These are phyloP conservation scores for Jaltomata sinuosa DNA, from an alignment of 257 asterid species.

Conservation along the genomic window DNA sequence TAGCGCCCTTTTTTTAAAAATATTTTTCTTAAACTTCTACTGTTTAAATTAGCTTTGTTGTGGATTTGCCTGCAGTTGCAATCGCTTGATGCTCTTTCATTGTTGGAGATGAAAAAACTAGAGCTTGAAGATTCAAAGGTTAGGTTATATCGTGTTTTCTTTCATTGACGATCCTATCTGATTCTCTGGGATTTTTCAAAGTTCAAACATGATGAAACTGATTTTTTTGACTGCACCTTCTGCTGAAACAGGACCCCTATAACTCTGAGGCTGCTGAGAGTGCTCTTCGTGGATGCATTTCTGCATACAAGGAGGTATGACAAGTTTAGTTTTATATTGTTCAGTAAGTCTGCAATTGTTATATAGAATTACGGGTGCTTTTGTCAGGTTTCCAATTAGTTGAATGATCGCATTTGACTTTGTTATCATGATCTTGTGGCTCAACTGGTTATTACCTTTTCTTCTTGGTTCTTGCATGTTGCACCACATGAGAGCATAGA, in stretches of 20 bases:
- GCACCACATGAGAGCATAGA: neutral
- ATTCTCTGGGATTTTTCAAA: neutral
- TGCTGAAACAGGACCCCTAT: slow-evolving; percentile 24
- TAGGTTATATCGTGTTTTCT: slow-evolving; percentile 5
- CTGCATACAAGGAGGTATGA: slow-evolving; percentile 63
- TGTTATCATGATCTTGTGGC: neutral
- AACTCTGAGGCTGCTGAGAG: slow-evolving; percentile 35
- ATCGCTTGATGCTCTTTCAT: slow-evolving; percentile 59
- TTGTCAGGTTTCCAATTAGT: neutral
- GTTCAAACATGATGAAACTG: neutral
- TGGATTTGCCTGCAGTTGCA: slow-evolving; percentile 52
- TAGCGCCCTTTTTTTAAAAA: too few relatives aligned
- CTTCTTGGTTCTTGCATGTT: neutral
- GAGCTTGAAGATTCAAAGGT: slow-evolving; percentile 44
- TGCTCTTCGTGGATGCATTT: slow-evolving; percentile 52
- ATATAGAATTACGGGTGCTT: neutral
- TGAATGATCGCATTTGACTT: neutral
- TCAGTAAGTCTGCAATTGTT: neutral
- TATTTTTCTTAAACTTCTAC: neutral
- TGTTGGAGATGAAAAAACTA: slow-evolving; percentile 41
- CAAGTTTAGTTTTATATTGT: neutral
- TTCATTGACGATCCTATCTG: neutral
- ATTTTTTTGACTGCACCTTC: neutral
- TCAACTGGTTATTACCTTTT: neutral
- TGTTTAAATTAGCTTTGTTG: neutral